Evolutionary conservation across 345 rosid species (phyloP), one percentile per base, ranked within the genome.

Genomic region (Arabis hirsuta): DNA sequence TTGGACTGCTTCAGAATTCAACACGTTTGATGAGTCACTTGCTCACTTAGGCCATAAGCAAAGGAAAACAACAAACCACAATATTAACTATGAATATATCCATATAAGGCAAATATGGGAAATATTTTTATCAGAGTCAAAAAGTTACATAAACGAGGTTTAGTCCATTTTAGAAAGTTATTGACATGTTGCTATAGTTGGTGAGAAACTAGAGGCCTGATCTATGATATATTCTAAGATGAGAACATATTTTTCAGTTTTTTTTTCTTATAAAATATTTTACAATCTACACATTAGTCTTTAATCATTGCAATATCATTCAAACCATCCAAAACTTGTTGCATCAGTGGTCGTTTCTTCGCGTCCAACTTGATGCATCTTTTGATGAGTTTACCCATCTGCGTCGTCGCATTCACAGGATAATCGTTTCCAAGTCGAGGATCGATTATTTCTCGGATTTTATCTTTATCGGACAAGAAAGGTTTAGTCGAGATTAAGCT

Each of bases 361-460:
- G 26, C 13, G 41, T 62, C 39, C 20, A 32, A 0, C 3, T 50
- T 64, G 46, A 45, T 64, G 46, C 55, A 64, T 48, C 55, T 64
- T 64, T 20, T 32, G 56, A 64, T 64, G 56, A 64, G 56, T 34
- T 12, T 48, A 0, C 54, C 53, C 67, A 62, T 62, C 20, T 45
- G 26, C 11, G 12, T 27, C 3, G 27, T 53, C 4, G 67, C 67
- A 45, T 62, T 62, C 2, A 62, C 26, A 5, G 53, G 53, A 14
- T 62, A 62, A 5, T 62, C 26, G 22, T 44, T 44, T 3, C 66
- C 66, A 43, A 61, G 52, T n/a, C 52, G 36, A 0, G 66, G 66
- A 61, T 68, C 74, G 5, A 70, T 48, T 7, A 70, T 70, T 58
- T 12, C 8, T 34, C 27, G 41, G 51, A 70, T 70, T 27, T 59